Base-by-base conservation (phyloP, 106 monocot genomes). In the Chionographis japonica region DNA sequence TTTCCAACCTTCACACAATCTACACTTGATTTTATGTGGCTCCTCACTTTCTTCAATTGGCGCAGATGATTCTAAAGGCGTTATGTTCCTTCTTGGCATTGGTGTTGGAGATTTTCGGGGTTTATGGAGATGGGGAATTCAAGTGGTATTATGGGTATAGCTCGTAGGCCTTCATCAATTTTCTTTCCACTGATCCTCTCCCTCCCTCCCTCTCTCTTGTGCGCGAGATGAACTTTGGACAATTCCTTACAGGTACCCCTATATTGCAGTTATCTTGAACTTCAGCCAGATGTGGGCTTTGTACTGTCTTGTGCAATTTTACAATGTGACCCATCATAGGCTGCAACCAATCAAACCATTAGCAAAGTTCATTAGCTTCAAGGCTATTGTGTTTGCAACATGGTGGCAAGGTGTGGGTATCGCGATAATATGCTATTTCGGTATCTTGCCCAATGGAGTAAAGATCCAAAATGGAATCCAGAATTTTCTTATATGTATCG, bases 371-470 rank as follows among this genome's bases (percentile, higher is more conserved):
- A 86, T 93, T 69, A 93, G 93, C 75, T 93, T 93, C 65, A 93
- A 93, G 60, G 93, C 86, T 5, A 93, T 93, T 41, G 93, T 93
- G 18, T 93, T 93, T 61, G 93, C 93, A 35, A 93, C 93, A 61
- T 89, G 93, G 93, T 93, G 93, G 93, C 93, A 93, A 79, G 93
- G 89, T 64, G 76, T 93, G 11, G 86, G 84, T 54, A 86, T 93
- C 59, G 86, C 86, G 36, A 68, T 86, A 35, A 73, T 89, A 42
- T 93, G 93, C 73, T 84, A 86, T 60, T 66, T 85, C 62, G 85
- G 85, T 35, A 49, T 93, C 11, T 68, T 93, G n/a, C 89, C 89
- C 0, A 84, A 86, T 59, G 81, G 78, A 60, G 86, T 40, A 18
- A 93, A 93, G 68, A 77, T 89, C 46, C 93, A 93, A 63, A 79